Percentiles rank a stretch among this genome's conserved stretches.
Conservation (phyloP, 2,329 filamentous ascomycete genomes). For the Leptographium wingfieldii region DNA sequence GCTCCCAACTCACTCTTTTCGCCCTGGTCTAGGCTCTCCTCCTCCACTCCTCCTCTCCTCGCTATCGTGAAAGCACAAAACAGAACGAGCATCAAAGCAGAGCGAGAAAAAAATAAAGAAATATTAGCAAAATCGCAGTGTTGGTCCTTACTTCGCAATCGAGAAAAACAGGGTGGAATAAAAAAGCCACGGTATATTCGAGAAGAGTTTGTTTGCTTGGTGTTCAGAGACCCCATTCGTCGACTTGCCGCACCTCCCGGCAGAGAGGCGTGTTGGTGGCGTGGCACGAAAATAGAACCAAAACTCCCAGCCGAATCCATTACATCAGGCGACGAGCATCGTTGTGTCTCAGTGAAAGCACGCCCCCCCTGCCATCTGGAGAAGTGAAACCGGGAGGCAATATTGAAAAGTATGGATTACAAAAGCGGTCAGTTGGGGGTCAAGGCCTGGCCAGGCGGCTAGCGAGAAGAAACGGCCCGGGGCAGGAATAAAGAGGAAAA, state of each 20-base stretch:
- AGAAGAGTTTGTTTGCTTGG: conserved; percentile 5
- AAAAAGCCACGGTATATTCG: conserved; percentile 4
- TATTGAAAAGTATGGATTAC: conserved; percentile 8
- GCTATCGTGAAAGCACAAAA: not conserved
- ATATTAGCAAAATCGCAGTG: conserved; percentile 5
- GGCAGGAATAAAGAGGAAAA: not conserved
- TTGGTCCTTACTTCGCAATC: conserved; percentile 3
- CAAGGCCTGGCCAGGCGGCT: not conserved
- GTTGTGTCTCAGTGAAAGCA: conserved; percentile 6
- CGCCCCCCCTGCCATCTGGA: not conserved
- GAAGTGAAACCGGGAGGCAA: conserved; percentile 3
- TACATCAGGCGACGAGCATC: conserved; percentile 7
- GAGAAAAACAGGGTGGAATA: not conserved
- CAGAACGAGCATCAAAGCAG: not conserved
- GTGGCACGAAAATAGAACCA: conserved; percentile 9
- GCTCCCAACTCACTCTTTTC: not conserved
- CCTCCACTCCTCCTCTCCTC: not conserved
- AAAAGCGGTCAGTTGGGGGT: conserved; percentile 1
- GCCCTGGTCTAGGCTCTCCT: not conserved
- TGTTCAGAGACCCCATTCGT: conserved; percentile 8
- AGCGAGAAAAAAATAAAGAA: conserved; percentile 3
- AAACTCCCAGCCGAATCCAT: conserved; percentile 14
- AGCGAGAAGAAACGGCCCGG: not conserved
- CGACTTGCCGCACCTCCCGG: conserved; percentile 4
- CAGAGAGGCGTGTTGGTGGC: conserved; percentile 1